Evolutionary conservation across 345 rosid genomes (phyloP), one percentile per base, ranked within the genome.

Genomic region (Jatropha curcas): DNA sequence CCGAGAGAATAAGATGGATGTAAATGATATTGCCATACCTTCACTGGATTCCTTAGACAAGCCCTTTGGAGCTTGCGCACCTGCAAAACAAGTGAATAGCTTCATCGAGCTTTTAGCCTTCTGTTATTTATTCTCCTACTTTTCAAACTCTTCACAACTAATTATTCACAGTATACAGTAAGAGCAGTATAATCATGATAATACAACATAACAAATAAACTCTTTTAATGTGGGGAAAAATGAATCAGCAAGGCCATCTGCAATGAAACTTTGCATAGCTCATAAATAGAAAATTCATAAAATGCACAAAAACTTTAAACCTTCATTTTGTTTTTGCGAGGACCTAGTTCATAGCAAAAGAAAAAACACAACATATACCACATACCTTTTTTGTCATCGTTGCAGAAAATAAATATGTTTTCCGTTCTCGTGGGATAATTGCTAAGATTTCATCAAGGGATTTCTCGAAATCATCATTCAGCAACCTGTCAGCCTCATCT

Each of bases 341-440:
- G n/a, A n/a, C 16, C 12, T 7, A 35, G 20, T 64, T 64, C 68
- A 41, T 13, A n/a, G 68, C 43, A 35, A 31, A 34, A 3, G n/a
- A n/a, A 34, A 31, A 20, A 45, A 5, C 7, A 71, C 24, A 22
- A 60, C 53, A 39, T 25, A 53, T 52, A 19, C 3, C 14, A 37
- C 60, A 41, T 66, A 90, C 98, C 97, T 91, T 95, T 78, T 93
- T 91, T 31, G 98, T 93, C 98, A 95, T 95, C 28, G 99, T 95
- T 2, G 99, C 99, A 72, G 99, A 96, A 85, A 96, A 96, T 67
- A 96, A 86, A 82, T 48, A 96, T 4, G 98, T 96, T 78, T 72
- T 86, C 46, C 96, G 77, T 2, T 86, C 89, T 56, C 82, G 89
- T 28, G 96, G 97, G 66, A 93, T 83, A 71, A 80, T 89, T 60